Base-by-base conservation (phyloP, 768 basidiomycete species). In the Lyophyllum decastes region DNA sequence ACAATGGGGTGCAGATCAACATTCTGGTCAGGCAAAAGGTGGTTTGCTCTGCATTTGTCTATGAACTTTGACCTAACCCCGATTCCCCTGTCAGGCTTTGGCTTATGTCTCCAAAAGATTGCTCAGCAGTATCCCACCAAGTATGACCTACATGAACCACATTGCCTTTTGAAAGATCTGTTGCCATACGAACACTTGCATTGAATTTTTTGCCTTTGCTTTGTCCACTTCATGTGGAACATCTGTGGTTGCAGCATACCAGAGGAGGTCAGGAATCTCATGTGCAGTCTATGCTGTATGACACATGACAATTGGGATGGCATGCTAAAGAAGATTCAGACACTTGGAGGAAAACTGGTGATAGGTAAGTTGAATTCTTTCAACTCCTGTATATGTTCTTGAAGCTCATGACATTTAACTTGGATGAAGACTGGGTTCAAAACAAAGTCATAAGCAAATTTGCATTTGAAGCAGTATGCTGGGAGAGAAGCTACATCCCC, bases 1-100 rank as follows among this genome's bases (percentile, higher is more conserved):
- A 1, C 67, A 68, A 4, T 60, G 54, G 54, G 53, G 49, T n/a
- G 64, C 48, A 2, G 61, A 69, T 47, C 66, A 69, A 47, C 66
- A 68, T 38, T 19, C 48, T 0, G 65, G 67, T 16, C 64, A 67
- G 56, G 66, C 64, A 1, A 65, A 65, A 60, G 66, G 66, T 66
- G n/a, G n/a, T 47, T 30, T 30, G 30, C 30, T 30, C 30, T 30
- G 30, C 30, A 30, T 30, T 30, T 30, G 30, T 30, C 30, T 30
- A 30, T 10, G 30, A 30, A 30, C 30, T 30, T 30, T 10, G 30
- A 30, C 10, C 16, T 27, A 55, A 25, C 49, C 44, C 40, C 35
- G 35, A 17, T 55, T 60, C 35, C 35, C 10, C 50, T 10, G 30
- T 30, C 30, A 50, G 49, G 49, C 33, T 7, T 50, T 5, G 49